Percentiles rank a stretch among this genome's conserved stretches.
Evolutionary conservation across 768 basidiomycete genomes (phyloP).

Genomic region (Tephrocybe rancida): DNA sequence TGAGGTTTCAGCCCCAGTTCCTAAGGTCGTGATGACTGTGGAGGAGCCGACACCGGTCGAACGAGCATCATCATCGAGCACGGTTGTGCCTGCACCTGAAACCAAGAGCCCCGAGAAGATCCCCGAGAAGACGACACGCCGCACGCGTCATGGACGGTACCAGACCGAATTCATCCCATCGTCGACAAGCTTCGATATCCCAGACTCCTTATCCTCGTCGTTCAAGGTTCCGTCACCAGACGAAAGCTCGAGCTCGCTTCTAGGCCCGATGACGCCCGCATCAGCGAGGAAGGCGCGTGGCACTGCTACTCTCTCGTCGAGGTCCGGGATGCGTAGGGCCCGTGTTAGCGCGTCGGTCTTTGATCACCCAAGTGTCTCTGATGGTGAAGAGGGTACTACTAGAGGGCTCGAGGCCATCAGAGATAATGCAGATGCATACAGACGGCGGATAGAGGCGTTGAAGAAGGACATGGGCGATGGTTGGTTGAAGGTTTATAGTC

Average conservation of each 20-base stretch:
- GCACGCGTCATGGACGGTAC: slow-evolving; percentile 49
- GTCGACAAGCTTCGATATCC: slow-evolving; percentile 14
- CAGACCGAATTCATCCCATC: slow-evolving; percentile 48
- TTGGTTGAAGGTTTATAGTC: slow-evolving; percentile 85
- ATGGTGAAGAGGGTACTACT: slow-evolving; percentile 24
- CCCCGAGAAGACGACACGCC: slow-evolving; percentile 20
- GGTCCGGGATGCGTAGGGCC: slow-evolving; percentile 46
- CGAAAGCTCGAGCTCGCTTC: slow-evolving; percentile 4
- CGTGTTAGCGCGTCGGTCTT: slow-evolving; percentile 65
- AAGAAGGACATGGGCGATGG: slow-evolving; percentile 89
- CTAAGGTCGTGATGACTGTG: slow-evolving; percentile 2
- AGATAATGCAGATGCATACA: slow-evolving; percentile 69
- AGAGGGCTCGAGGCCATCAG: slow-evolving; percentile 27
- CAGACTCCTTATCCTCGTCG: slow-evolving; percentile 14
- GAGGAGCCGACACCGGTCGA: slow-evolving; percentile 11
- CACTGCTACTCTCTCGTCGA: slow-evolving; percentile 38
- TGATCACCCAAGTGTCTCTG: slow-evolving; percentile 44
- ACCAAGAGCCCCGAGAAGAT: slow-evolving; percentile 7
- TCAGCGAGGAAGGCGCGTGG: slow-evolving; percentile 17
- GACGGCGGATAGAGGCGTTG: slow-evolving; percentile 78
- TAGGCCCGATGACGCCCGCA: slow-evolving; percentile 9
- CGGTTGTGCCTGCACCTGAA: neutral
- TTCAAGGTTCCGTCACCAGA: slow-evolving; percentile 4
- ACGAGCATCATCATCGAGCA: neutral
- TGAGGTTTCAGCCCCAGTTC: neutral